phyloP scores from a whole-genome alignment of 2,329 filamentous ascomycete species.

The Fusarium acutatum region DNA sequence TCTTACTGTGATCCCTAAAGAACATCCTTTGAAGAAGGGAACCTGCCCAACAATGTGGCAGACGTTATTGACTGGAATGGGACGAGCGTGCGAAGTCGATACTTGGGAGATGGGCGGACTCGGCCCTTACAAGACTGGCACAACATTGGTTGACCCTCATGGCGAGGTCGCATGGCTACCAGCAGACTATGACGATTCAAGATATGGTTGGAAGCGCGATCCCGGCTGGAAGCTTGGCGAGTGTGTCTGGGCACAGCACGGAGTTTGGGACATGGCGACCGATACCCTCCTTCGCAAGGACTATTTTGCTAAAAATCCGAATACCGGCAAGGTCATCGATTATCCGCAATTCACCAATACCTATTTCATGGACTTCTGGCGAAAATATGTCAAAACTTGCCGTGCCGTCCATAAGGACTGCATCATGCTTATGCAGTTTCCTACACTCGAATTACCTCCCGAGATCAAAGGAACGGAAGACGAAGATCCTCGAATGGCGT shows the following conservation, averaged over 20 bases:
- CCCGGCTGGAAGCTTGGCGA: slow-evolving; percentile 91
- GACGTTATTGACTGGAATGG: slow-evolving; percentile 89
- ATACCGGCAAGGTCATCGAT: slow-evolving; percentile 76
- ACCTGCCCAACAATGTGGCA: slow-evolving; percentile 96
- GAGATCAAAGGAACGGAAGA: slow-evolving; percentile 86
- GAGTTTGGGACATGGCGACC: slow-evolving; percentile 85
- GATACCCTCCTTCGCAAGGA: slow-evolving; percentile 83
- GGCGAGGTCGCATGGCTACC: slow-evolving; percentile 87
- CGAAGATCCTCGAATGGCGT: slow-evolving; percentile 89
- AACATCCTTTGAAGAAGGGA: slow-evolving; percentile 91
- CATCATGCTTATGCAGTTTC: slow-evolving; percentile 90
- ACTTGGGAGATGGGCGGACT: slow-evolving; percentile 94
- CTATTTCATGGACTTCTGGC: slow-evolving; percentile 89
- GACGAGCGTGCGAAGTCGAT: slow-evolving; percentile 86
- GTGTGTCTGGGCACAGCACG: slow-evolving; percentile 96
- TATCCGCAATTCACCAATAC: slow-evolving; percentile 89
- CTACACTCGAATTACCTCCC: slow-evolving; percentile 91
- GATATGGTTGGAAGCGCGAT: slow-evolving; percentile 91
- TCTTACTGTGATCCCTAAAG: slow-evolving; percentile 80
- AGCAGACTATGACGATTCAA: slow-evolving; percentile 81
- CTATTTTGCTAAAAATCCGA: slow-evolving; percentile 85
- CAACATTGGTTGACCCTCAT: slow-evolving; percentile 84
- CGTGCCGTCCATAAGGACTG: slow-evolving; percentile 79
- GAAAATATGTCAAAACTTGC: slow-evolving; percentile 78
- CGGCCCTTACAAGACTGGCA: slow-evolving; percentile 89